These are phyloP conservation scores for Crucihimalaya himalaica DNA, from an alignment of 345 rosid genomes.

Conservation along the genomic window DNA sequence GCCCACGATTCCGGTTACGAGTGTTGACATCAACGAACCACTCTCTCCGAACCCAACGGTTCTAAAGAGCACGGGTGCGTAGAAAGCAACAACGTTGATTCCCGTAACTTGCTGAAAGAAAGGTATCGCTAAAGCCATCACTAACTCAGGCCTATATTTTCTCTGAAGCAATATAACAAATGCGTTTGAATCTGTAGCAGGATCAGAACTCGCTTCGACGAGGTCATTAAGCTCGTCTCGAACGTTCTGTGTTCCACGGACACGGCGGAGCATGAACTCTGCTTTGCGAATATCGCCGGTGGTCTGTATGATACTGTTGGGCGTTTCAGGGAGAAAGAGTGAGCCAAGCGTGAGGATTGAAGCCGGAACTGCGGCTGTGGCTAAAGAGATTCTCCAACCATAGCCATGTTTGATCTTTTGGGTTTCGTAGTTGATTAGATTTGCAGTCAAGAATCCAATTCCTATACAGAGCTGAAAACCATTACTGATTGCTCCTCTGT, in stretches of 20 bases:
- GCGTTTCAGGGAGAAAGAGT: conserved; percentile 70
- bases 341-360: conserved; percentile 61
- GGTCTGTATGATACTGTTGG: conserved; percentile 65
- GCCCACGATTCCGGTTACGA: conserved; percentile 55
- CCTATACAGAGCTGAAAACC: conserved; percentile 70
- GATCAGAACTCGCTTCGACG: conserved; percentile 45
- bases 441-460: conserved; percentile 61
- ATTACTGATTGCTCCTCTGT: conserved; percentile 77
- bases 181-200: conserved; percentile 26
- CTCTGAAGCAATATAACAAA: conserved; percentile 48
- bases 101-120: conserved; percentile 80
- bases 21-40: conserved; percentile 57
- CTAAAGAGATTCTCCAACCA: conserved; percentile 81
- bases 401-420: conserved; percentile 62
- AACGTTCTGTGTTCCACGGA: conserved; percentile 62
- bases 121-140: conserved; percentile 72
- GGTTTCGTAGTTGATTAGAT: conserved; percentile 60
- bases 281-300: conserved; percentile 42
- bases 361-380: conserved; percentile 70
- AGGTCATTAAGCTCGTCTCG: conserved; percentile 67
- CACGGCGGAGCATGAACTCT: conserved; percentile 49
- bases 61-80: conserved; percentile 69
- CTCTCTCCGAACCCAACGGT: conserved; percentile 70
- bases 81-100: conserved; percentile 65
- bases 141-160: conserved; percentile 65